phyloP scores from a whole-genome alignment of 2,329 filamentous ascomycete species.

The Graphilbum ipis-grandicollis region DNA sequence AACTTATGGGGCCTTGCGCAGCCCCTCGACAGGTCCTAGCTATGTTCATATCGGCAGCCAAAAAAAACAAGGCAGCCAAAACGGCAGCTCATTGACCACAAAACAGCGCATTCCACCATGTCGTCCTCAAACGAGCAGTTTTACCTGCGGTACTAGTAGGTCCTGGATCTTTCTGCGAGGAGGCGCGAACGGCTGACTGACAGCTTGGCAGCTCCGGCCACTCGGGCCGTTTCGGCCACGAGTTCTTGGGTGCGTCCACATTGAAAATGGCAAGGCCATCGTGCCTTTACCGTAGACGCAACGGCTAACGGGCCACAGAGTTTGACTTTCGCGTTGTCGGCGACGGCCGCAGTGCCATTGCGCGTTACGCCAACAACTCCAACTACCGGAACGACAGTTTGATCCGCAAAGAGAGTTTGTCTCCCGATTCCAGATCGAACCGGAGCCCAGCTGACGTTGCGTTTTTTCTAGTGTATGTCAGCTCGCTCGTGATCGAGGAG shows the following conservation, averaged over 20 bases:
- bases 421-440: background rate
- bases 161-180: conserved; percentile 5
- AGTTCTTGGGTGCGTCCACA: conserved; percentile 66
- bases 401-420: conserved; percentile 96
- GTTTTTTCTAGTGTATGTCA: conserved; percentile 66
- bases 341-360: conserved; percentile 82
- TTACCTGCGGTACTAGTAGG: conserved; percentile 95
- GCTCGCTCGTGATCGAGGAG: conserved; percentile 74
- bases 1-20: background rate
- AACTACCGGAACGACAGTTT: conserved; percentile 98
- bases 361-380: conserved; percentile 96
- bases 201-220: conserved; percentile 62
- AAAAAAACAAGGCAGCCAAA: no score
- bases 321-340: conserved; percentile 91
- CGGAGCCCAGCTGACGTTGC: no score
- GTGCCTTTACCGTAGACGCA: no score
- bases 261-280: background rate
- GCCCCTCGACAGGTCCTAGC: background rate
- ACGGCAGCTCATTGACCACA: no score
- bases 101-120: no score
- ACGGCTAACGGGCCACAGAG: conserved; percentile 42
- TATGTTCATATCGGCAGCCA: no score
- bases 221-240: conserved; percentile 91
- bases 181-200: no score
- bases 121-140: conserved; percentile 63